Base-by-base conservation (phyloP, 192 early-diverging fungal species). In the Allomyces arbusculus region DNA sequence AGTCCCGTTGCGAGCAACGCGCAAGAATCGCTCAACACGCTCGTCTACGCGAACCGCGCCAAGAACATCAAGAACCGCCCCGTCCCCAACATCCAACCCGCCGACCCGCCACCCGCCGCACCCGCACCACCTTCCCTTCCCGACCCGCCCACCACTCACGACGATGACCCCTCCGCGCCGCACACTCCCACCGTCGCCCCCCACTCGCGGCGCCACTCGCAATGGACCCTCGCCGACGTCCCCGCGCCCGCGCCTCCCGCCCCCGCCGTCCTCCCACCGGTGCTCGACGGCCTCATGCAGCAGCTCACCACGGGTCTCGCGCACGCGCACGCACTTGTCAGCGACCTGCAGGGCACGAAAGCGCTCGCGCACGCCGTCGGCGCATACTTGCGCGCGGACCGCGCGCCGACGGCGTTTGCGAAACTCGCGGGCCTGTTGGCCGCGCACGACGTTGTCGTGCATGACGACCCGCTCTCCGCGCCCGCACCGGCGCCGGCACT, bases 31-130 rank as follows among this genome's bases (percentile, higher is more conserved):
- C 70, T 85, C 22, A 81, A 79, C 25, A 87, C 85, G 3, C 67
- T 87, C 58, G 71, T 82, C 6, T 87, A 86, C 74, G 85, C 85
- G 1, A 80, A 85, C 65, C 73, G 84, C 26, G 84, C 85, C 20
- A 87, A 87, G 64, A 81, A 82, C 79, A 86, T 87, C 58, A 81
- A 75, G 62, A 87, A 86, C 74, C 12, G 50, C 16, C 50, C 50
- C 1, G 20, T 58, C 16, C 50, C 50, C 4, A 58, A 58, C 50
- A 14, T 58, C 16, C 1, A n/a, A 4, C 12, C 20, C 3, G 50
- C 20, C 16, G 50, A 14, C 50, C 16, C 50, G 50, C 20, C 50
- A 14, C 12, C 50, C 50, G 16, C 12, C 16, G 1, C 50, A 5
- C 45, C 45, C 12, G 9, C 45, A 1, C 12, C 50, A 58, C 16